Conservation (phyloP, 164 flowering plant genomes). For the Cinnamomum chago region DNA sequence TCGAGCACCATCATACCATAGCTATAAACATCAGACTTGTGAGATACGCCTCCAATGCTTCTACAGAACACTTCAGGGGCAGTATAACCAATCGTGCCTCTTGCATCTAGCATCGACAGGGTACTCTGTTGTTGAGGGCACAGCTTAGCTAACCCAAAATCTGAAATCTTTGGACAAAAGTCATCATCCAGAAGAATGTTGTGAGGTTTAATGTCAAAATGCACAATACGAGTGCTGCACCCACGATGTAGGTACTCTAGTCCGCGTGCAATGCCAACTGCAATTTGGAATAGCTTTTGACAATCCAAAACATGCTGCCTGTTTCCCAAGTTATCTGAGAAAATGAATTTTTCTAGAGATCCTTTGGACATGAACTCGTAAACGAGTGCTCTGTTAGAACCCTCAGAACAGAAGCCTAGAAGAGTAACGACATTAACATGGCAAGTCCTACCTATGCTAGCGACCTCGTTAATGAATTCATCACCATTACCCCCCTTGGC, state of each 20-base stretch:
- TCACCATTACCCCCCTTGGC: conserved; percentile 7
- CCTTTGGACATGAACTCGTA: conserved; percentile 15
- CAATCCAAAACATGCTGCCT: background rate
- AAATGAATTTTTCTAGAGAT: conserved; percentile 11
- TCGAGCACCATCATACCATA: conserved; percentile 8
- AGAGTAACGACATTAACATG: conserved; percentile 7
- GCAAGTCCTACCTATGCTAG: conserved; percentile 8
- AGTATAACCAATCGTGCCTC: conserved; percentile 10
- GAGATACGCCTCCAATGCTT: conserved; percentile 3
- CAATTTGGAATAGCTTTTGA: conserved; percentile 2
- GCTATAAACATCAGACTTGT: conserved; percentile 11
- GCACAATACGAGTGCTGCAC: conserved; percentile 6
- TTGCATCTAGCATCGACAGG: background rate
- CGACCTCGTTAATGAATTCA: conserved; percentile 14
- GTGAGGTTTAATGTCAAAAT: conserved; percentile 13
- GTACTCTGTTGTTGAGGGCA: conserved; percentile 1
- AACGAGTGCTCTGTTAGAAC: conserved; percentile 7
- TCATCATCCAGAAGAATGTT: conserved; percentile 9
- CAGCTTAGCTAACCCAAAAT: conserved; percentile 11
- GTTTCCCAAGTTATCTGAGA: background rate
- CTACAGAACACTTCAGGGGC: conserved; percentile 10
- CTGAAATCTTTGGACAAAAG: conserved; percentile 10
- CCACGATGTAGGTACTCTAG: conserved; percentile 11
- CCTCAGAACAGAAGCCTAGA: conserved; percentile 10
- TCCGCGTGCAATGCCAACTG: conserved; percentile 2